These are phyloP conservation scores for Cynanchum wilfordii DNA, from an alignment of 257 asterid genomes.

Conservation along the genomic window DNA sequence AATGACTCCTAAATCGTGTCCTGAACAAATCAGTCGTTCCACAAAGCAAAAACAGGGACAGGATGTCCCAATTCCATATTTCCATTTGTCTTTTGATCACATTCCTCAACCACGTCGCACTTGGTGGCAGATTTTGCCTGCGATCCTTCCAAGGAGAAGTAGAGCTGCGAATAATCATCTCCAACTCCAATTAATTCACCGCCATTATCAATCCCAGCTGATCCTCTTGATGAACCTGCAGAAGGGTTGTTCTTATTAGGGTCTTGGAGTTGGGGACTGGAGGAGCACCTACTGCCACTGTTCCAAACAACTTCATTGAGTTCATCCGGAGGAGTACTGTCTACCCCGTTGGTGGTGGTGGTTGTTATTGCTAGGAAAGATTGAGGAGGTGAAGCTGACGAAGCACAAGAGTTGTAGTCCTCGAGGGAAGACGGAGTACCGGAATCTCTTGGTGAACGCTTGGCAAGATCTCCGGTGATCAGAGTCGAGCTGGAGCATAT, in stretches of 20 bases:
- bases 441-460: conserved; percentile 48
- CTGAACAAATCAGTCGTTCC: conserved; percentile 42
- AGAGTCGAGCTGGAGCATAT: conserved; percentile 79
- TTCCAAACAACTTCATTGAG: conserved; percentile 45
- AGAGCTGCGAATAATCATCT: conserved; percentile 30
- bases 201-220: conserved; percentile 25
- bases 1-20: too few species aligned
- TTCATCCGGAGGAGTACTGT: conserved; percentile 21
- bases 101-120: conserved; percentile 17
- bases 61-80: conserved; percentile 38
- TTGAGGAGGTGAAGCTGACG: conserved; percentile 44
- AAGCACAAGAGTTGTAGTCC: conserved; percentile 47
- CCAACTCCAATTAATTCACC: conserved; percentile 18
- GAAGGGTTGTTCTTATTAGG: conserved; percentile 10
- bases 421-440: conserved; percentile 22
- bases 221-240: conserved; percentile 10
- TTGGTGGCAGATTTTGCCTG: conserved; percentile 29
- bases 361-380: conserved; percentile 33
- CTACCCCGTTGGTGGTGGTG: conserved; percentile 35
- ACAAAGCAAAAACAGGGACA: conserved; percentile 53
- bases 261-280: conserved; percentile 23
- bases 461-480: conserved; percentile 62
- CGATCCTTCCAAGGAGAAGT: conserved; percentile 26
- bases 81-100: conserved; percentile 17
- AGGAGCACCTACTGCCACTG: conserved; percentile 17